These are phyloP conservation scores for Phytophthora chlamydospora DNA, from an alignment of 352 stramenopile genomes.

Conservation along the genomic window DNA sequence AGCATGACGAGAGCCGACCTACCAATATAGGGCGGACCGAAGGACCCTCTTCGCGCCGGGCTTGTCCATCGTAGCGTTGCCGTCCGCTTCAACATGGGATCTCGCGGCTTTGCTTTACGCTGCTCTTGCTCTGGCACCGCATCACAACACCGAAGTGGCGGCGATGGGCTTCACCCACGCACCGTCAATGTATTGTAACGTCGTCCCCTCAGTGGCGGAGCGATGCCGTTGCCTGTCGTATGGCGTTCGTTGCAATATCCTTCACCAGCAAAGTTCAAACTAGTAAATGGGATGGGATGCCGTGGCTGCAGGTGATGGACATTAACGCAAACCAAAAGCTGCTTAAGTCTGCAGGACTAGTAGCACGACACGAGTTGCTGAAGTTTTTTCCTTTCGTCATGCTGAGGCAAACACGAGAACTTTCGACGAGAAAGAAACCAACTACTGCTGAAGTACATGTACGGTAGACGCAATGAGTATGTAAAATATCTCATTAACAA, in stretches of 20 bases:
- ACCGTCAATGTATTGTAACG: background rate
- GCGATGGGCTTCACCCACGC: slow-evolving; percentile 10
- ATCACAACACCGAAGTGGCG: slow-evolving; percentile 4
- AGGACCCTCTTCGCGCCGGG: slow-evolving; percentile 1
- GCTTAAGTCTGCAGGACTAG: no score
- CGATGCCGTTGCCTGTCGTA: background rate
- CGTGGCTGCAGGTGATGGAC: no score
- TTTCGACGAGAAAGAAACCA: background rate
- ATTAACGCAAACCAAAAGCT: no score
- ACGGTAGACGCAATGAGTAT: no score
- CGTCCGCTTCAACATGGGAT: slow-evolving; percentile 30
- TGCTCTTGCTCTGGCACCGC: slow-evolving; percentile 15
- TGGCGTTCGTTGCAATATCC: background rate
- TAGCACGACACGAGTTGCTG: no score
- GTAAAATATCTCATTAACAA: slow-evolving; percentile 4
- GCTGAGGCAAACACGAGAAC: no score
- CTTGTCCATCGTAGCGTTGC: slow-evolving; percentile 13
- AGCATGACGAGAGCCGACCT: slow-evolving; percentile 15
- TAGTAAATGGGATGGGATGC: no score
- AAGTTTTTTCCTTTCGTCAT: no score
- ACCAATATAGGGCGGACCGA: slow-evolving; percentile 9
- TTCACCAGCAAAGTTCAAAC: no score
- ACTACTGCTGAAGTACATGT: no score
- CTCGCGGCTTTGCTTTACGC: slow-evolving; percentile 24
- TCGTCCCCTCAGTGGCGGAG: background rate